These are phyloP conservation scores for Knufia fluminis DNA, from an alignment of 2,329 filamentous ascomycete genomes.

Conservation along the genomic window DNA sequence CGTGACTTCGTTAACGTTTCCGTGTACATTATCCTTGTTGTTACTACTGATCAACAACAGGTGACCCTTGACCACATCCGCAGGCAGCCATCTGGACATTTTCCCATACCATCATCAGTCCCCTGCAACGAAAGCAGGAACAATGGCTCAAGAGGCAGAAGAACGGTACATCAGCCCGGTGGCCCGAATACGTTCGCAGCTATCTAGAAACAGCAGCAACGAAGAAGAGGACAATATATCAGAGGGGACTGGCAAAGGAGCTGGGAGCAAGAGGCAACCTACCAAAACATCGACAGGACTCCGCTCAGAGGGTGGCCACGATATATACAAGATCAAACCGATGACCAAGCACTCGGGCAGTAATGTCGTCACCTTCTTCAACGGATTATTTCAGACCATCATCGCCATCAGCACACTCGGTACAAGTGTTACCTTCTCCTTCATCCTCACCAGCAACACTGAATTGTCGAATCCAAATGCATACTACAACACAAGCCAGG, in stretches of 20 bases:
- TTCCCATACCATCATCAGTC: neutral
- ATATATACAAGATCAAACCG: conserved; percentile 15
- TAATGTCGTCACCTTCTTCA: conserved; percentile 22
- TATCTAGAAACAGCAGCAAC: neutral
- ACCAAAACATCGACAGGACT: conserved; percentile 1
- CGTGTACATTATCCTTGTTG: neutral
- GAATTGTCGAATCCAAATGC: conserved; percentile 7
- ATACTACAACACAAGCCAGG: conserved; percentile 13
- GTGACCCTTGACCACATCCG: neutral
- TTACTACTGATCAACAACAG: neutral
- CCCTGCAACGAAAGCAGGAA: neutral
- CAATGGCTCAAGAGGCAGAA: neutral
- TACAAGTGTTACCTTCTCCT: conserved; percentile 23
- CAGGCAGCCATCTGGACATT: neutral
- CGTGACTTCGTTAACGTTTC: neutral
- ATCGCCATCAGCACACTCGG: conserved; percentile 22
- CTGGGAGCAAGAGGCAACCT: neutral
- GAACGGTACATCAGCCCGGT: neutral
- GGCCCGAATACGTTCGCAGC: neutral
- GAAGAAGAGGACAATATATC: neutral
- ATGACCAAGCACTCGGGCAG: conserved; percentile 19
- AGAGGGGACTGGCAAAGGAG: neutral
- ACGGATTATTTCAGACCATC: conserved; percentile 21
- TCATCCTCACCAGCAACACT: conserved; percentile 20
- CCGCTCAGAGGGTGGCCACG: conserved; percentile 18